Evolutionary conservation across 257 asterid species (phyloP), one percentile per base, ranked within the genome.

Genomic region (Solanum pimpinellifolium): DNA sequence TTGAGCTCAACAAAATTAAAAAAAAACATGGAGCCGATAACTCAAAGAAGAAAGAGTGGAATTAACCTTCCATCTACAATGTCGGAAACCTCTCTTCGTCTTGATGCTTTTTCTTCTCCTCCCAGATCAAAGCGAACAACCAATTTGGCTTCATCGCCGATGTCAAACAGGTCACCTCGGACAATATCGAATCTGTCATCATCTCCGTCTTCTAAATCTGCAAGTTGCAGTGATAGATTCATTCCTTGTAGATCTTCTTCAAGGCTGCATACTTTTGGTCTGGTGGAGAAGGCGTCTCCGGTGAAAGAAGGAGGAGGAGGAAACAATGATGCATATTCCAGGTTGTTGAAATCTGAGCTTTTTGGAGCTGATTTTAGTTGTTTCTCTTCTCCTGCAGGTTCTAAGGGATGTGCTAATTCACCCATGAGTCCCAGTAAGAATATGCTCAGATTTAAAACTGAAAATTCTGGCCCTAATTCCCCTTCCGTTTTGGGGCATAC

Each of bases 201-300:
- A 1, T 93, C 98, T 0, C 93, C 99, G 1, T 93, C 98, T 12
- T 94, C 97, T 5, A 94, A 93, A 84, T 91, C 98, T 6, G 88
- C 49, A 49, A 93, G 93, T 68, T 96, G 98, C 88, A 96, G 99
- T 87, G 99, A 97, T 84, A 92, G 99, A 91, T 97, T 97, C 83
- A 97, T 97, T 76, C 99, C 99, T 9, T 97, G 99, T 89, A 91
- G 99, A 88, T 97, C 99, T 33, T 96, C 99, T 41, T 97, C 99
- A 72, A 92, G 99, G 94, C 94, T 97, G 68, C 98, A 96, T 87
- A 93, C 99, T 6, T 97, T 97, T 41, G 99, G 99, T 77, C 92
- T 97, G n/a, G 89, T 91, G 47, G 99, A 96, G 88, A 94, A 94
- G 93, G 91, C 97, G 80, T 94, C 97, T 25, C 96, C 96, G 82